phyloP scores from a whole-genome alignment of 495 filamentous ascomycete genomes.

The Tuber melanosporum region DNA sequence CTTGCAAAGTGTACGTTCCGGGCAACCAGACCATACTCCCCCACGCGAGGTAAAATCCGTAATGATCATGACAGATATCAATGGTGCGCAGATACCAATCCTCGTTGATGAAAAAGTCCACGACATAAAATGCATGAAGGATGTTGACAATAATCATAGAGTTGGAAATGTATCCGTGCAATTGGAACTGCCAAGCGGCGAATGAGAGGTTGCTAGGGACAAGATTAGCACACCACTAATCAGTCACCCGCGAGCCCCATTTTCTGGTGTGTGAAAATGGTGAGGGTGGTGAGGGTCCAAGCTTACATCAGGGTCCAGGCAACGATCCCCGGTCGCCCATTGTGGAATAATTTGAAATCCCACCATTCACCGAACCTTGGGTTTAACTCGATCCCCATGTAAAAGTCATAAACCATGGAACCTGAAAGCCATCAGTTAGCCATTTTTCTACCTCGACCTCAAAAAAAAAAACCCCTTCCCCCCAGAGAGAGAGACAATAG shows the following conservation, averaged over 20 bases:
- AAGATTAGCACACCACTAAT: slow-evolving; percentile 15
- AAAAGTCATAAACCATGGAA: slow-evolving; percentile 47
- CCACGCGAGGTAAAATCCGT: slow-evolving; percentile 51
- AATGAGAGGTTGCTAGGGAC: slow-evolving; percentile 47
- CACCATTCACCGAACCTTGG: slow-evolving; percentile 48
- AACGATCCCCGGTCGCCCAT: slow-evolving; percentile 48
- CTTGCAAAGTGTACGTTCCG: slow-evolving; percentile 48
- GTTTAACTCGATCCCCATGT: slow-evolving; percentile 50
- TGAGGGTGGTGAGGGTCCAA: neutral
- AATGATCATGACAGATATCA: slow-evolving; percentile 51
- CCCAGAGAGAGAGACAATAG: neutral
- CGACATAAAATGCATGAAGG: slow-evolving; percentile 48
- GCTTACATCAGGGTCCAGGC: slow-evolving; percentile 46
- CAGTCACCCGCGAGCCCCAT: neutral
- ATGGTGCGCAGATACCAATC: slow-evolving; percentile 51
- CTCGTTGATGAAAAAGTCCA: slow-evolving; percentile 52
- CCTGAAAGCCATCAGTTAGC: slow-evolving; percentile 33
- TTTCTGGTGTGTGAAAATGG: slow-evolving; percentile 1
- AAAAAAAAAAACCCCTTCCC: neutral
- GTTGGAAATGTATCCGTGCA: slow-evolving; percentile 46
- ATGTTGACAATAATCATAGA: slow-evolving; percentile 47
- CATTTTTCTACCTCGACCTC: neutral
- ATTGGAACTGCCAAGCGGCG: slow-evolving; percentile 48
- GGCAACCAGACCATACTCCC: slow-evolving; percentile 48
- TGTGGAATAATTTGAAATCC: slow-evolving; percentile 51